Evolutionary conservation across 495 filamentous ascomycete genomes (phyloP).

Genomic region (Neohortaea acidophila): DNA sequence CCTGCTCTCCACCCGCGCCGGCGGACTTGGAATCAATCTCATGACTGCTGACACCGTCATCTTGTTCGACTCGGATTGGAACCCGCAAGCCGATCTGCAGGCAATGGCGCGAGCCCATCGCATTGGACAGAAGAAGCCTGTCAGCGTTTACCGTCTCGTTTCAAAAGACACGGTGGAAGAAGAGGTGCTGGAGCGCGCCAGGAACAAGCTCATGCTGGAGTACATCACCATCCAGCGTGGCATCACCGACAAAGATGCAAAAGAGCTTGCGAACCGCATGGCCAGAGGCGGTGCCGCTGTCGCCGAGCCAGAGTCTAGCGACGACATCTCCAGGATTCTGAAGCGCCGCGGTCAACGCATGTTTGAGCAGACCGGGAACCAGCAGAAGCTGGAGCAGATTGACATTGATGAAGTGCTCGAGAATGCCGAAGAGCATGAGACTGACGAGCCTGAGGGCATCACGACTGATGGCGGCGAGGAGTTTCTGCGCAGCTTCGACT

Average conservation of each 20-base stretch:
- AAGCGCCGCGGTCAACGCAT: constrained; percentile 89
- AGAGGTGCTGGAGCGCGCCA: constrained; percentile 85
- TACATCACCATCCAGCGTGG: constrained; percentile 94
- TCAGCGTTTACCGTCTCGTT: constrained; percentile 87
- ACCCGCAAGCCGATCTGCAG: constrained; percentile 93
- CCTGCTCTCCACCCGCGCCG: constrained; percentile 83
- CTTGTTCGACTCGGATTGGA: constrained; percentile 98
- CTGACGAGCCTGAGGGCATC: constrained; percentile 75
- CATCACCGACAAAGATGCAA: constrained; percentile 71
- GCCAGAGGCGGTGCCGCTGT: constrained; percentile 34
- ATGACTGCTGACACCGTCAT: constrained; percentile 99
- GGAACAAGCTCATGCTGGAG: constrained; percentile 97
- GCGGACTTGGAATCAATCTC: constrained; percentile 92
- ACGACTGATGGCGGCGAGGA: constrained; percentile 86
- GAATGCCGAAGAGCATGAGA: constrained; percentile 89
- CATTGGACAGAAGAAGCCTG: constrained; percentile 89
- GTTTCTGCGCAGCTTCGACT: constrained; percentile 76
- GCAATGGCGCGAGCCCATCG: constrained; percentile 97
- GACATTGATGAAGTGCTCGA: constrained; percentile 94
- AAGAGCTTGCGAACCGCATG: constrained; percentile 58
- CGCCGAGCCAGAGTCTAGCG: constrained; percentile 65
- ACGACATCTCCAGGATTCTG: constrained; percentile 84
- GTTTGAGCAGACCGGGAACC: constrained; percentile 93
- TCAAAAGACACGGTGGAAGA: constrained; percentile 98
- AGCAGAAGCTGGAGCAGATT: constrained; percentile 91